Evolutionary conservation across 495 filamentous ascomycete species (phyloP).

Genomic region (Amniculicola lignicola): DNA sequence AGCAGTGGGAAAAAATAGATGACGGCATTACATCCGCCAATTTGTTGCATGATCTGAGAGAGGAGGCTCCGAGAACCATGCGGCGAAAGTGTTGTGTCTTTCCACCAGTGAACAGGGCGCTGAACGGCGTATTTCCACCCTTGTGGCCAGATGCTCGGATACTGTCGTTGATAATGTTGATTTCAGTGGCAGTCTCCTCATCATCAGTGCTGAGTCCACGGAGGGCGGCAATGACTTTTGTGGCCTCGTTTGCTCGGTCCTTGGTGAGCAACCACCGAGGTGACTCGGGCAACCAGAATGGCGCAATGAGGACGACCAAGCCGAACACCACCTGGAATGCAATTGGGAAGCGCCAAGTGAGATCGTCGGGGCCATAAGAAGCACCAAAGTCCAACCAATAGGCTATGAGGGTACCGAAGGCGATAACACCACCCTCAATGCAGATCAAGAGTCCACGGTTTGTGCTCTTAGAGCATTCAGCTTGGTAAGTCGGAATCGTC

Average conservation of each 20-base stretch:
- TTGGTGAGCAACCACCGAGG: slow-evolving; percentile 73
- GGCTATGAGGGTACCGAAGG: slow-evolving; percentile 72
- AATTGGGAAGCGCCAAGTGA: slow-evolving; percentile 70
- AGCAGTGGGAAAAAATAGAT: slow-evolving; percentile 83
- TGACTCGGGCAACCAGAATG: slow-evolving; percentile 68
- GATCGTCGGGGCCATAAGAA: slow-evolving; percentile 48
- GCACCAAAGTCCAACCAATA: slow-evolving; percentile 84
- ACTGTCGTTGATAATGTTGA: slow-evolving; percentile 61
- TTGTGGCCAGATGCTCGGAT: slow-evolving; percentile 60
- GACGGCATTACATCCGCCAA: slow-evolving; percentile 74
- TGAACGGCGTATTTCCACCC: slow-evolving; percentile 52
- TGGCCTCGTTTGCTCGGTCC: slow-evolving; percentile 71
- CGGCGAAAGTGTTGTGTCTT: slow-evolving; percentile 66
- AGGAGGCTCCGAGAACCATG: slow-evolving; percentile 58
- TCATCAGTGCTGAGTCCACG: slow-evolving; percentile 43
- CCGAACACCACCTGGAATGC: slow-evolving; percentile 70
- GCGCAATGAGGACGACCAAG: slow-evolving; percentile 58
- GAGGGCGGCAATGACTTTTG: slow-evolving; percentile 46
- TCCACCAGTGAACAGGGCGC: slow-evolving; percentile 57
- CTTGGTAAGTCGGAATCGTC: slow-evolving; percentile 73
- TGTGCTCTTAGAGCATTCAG: slow-evolving; percentile 69
- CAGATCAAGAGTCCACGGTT: slow-evolving; percentile 81
- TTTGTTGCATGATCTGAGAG: slow-evolving; percentile 77
- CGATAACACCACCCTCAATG: slow-evolving; percentile 77
- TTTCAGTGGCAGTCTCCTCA: slow-evolving; percentile 54